phyloP scores from a whole-genome alignment of 2,329 filamentous ascomycete species.

The Akanthomyces uredinophilus region DNA sequence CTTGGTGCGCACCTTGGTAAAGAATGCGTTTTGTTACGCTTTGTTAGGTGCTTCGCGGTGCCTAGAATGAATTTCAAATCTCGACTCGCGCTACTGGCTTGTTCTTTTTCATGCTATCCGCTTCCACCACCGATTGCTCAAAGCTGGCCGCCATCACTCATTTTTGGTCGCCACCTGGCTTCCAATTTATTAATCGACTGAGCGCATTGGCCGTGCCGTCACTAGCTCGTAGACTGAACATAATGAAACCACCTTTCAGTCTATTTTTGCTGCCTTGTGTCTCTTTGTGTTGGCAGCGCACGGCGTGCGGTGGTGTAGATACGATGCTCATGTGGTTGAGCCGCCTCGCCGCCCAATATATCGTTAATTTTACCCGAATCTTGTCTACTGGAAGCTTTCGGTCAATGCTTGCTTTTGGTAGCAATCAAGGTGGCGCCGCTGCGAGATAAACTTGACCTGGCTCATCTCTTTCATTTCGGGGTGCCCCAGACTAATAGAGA shows the following conservation, averaged over 20 bases:
- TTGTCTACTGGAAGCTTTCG: no score
- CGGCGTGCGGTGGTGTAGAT: not conserved
- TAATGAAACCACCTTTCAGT: not conserved
- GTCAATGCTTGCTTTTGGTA: no score
- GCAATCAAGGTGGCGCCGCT: no score
- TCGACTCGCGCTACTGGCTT: not conserved
- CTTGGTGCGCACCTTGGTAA: not conserved
- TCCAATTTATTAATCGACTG: not conserved
- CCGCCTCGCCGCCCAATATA: not conserved
- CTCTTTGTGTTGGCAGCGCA: not conserved
- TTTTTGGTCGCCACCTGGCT: no score
- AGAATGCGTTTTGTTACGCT: not conserved
- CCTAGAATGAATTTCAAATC: not conserved
- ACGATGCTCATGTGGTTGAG: not conserved
- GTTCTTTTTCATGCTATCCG: not conserved
- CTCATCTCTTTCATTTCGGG: not conserved
- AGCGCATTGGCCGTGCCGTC: not conserved
- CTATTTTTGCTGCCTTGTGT: not conserved
- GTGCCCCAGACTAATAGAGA: conserved; percentile 5
- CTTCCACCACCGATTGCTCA: not conserved
- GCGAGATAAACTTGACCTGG: no score
- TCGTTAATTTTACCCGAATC: no score
- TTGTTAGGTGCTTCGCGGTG: not conserved
- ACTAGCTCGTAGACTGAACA: not conserved
- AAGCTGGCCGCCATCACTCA: no score